These are phyloP conservation scores for Asterella californica DNA, from an alignment of 225 moss, liverwort and hornwort genomes.

Conservation along the genomic window DNA sequence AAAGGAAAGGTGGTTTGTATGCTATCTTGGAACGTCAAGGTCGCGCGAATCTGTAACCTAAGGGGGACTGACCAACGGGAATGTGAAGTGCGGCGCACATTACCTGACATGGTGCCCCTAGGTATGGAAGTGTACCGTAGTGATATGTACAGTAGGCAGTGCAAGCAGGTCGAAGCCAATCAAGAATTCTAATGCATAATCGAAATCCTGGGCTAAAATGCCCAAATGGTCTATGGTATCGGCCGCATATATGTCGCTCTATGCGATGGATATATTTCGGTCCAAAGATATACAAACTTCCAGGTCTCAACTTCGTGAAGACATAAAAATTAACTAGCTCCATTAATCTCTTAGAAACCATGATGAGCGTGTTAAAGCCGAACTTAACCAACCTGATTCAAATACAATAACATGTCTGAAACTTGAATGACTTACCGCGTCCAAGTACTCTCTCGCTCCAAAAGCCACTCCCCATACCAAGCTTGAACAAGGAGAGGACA, in stretches of 20 bases:
- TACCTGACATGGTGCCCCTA: no score
- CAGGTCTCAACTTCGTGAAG: neutral
- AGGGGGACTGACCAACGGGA: no score
- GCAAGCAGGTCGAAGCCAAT: no score
- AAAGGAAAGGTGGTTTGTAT: neutral
- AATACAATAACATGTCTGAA: neutral
- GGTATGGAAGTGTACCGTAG: no score
- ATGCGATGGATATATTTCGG: neutral
- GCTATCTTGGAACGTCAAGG: no score
- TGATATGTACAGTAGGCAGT: no score
- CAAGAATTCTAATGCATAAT: no score
- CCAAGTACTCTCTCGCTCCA: constrained; percentile 61
- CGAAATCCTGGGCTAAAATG: no score
- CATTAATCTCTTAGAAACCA: neutral
- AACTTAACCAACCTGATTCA: neutral
- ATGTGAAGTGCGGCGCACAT: no score
- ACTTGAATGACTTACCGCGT: constrained; percentile 40
- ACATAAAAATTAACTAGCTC: neutral
- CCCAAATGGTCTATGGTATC: no score
- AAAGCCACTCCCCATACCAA: constrained; percentile 56
- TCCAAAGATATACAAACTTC: neutral
- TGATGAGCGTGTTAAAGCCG: neutral
- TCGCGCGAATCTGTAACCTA: no score
- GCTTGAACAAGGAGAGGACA: constrained; percentile 69
- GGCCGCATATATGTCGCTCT: no score